Evolutionary conservation across 1,139 yeast species (phyloP), one percentile per base, ranked within the genome.

Genomic region (Pichia sp.): DNA sequence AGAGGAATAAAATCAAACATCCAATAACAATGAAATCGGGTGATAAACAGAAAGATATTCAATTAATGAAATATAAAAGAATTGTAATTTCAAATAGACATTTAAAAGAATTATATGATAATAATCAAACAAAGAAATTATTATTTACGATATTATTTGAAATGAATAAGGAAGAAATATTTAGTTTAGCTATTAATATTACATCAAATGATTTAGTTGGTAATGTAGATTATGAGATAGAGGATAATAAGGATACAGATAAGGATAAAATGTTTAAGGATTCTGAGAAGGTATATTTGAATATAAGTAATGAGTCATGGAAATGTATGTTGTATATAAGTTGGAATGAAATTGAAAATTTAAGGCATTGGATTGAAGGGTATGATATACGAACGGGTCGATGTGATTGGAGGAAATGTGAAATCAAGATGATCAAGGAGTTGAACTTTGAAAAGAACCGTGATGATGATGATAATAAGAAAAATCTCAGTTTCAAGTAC

Each of bases 41-140:
- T 19, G 40, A 40, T 28, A 34, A 23, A n/a, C 14, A 32, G 30
- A 15, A 28, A 12, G 35, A 21, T 11, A 34, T 41, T 6, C 38
- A 42, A n/a, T 33, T 44, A 14, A 30, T 28, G 4, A 44, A 44
- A 38, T 39, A 36, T 18, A 53, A 45, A 42, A 50, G 55, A 17
- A 50, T 59, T 14, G 49, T 51, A 6, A 40, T 59, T 4, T 55
- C 60, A 1, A 54, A 58, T 32, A 40, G 50, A n/a, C 61, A 58
- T 43, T 39, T 58, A 24, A 38, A 46, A 22, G 40, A 44, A 7
- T 35, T 59, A 14, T 50, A 54, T 18, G 46, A 41, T 19, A 55
- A 55, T 33, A 12, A 18, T 10, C 18, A 14, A 3, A 34, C 54
- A 10, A 48, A 46, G 26, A 42, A 42, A 2, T 41, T 46, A 21